Evolutionary conservation across 371 early-diverging fungal species (phyloP), one percentile per base, ranked within the genome.

Genomic region (Lichtheimia hyalospora): DNA sequence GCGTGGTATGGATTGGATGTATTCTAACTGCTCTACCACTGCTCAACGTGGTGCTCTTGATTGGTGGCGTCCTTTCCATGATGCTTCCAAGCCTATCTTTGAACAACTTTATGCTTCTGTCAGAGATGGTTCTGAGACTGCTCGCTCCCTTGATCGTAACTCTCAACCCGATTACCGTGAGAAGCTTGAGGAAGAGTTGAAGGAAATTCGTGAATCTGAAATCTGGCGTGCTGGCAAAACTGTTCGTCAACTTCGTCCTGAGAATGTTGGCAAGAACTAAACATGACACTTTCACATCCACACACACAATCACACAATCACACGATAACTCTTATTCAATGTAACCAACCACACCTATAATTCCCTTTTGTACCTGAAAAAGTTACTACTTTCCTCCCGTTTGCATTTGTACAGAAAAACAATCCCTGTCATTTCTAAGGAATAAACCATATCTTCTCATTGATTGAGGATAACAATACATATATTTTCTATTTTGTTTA

Each of bases 1-100:
- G 64, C 92, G 94, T 69, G 98, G 98, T 70, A 96, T 96, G 96
- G 96, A 95, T 82, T 96, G 96, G 95, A 91, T 92, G 93, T 92
- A 89, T 79, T 70, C 93, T 77, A 94, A 94, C 90, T 97, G 98
- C 86, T 93, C 93, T 28, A 96, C 96, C 63, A 96, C 98, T 49
- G 92, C 92, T 44, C 90, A 90, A 79, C 92, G 96, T 68, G 98
- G 98, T 74, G 98, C 98, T 44, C 86, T 97, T 60, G 98, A 97
- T 85, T 97, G 98, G 98, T 92, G 91, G 79, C 90, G 89, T 62
- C 86, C 89, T 66, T 98, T 98, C 91, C 89, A 94, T 78, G 82
- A 87, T 58, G 94, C 92, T 54, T 87, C 93, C 74, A 93, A 92
- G 87, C 98, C 98, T 52, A 92, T 97, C 58, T 96, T 96, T 76